Evolutionary conservation across 1,284 basidiomycete genomes (phyloP).

Genomic region (Ceratobasidium sp.): DNA sequence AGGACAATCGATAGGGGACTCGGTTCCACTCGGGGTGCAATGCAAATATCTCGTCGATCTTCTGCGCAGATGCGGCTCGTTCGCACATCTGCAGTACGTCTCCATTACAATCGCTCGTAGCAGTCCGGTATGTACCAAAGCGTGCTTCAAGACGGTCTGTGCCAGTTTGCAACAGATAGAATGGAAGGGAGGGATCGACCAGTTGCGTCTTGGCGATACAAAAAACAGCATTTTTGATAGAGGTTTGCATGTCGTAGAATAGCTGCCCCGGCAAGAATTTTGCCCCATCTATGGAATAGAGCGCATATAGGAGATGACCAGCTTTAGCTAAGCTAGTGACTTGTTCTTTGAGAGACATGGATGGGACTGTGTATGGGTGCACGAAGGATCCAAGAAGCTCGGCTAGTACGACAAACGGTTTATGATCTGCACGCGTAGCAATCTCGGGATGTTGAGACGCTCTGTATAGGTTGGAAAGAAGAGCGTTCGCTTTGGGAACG

Average conservation of each 20-base stretch:
- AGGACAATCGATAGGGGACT: constrained; percentile 1
- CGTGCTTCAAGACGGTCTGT: constrained; percentile 51
- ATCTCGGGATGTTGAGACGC: background rate
- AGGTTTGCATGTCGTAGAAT: constrained; percentile 51
- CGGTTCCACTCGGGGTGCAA: constrained; percentile 12
- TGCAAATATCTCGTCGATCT: constrained; percentile 8
- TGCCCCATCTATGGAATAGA: constrained; percentile 22
- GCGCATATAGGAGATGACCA: constrained; percentile 7
- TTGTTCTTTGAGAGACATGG: constrained; percentile 3
- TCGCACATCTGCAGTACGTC: constrained; percentile 14
- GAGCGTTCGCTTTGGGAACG: constrained; percentile 22
- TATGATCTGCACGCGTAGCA: background rate
- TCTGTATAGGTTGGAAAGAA: background rate
- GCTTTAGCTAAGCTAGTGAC: background rate
- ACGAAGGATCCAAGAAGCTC: background rate
- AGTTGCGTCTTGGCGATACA: constrained; percentile 52
- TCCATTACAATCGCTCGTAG: constrained; percentile 10
- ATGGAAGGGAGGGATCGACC: constrained; percentile 43
- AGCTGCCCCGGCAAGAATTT: constrained; percentile 52
- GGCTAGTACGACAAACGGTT: constrained; percentile 1
- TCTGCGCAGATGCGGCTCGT: background rate
- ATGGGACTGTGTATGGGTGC: background rate
- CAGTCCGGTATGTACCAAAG: constrained; percentile 50
- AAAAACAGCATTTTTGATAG: constrained; percentile 53
- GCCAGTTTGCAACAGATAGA: constrained; percentile 51